Base-by-base conservation (phyloP, 257 asterid genomes). In the Craterostigma plantagineum region DNA sequence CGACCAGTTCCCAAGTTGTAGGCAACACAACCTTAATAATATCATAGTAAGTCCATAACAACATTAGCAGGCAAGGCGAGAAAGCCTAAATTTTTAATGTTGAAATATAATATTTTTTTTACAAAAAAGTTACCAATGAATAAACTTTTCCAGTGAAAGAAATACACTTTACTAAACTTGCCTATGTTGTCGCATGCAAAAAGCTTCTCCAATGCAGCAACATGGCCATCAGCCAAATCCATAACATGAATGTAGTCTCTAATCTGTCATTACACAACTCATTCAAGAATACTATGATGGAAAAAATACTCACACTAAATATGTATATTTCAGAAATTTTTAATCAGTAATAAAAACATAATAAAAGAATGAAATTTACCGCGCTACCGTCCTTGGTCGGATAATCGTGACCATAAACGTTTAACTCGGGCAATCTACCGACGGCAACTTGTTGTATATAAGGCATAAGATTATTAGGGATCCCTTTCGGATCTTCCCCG, bases 181-280 rank as follows among this genome's bases (percentile, higher is more conserved):
- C 95, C 97, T 62, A 72, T 54, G 59, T 59, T 71, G 42, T 72
- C 70, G 55, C 51, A 18, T 56, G 66, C 63, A 34, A 82, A 69
- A 56, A 87, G 92, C 68, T 75, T 74, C 68, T 72, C 72, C 36
- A 87, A 65, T 10, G 98, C 85, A 59, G 68, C 92, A 44, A 87
- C 91, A 50, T 87, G 98, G 42, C 95, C 98, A 14, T 87, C 95
- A 7, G 98, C 98, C 49, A 87, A 67, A 68, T 87, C 98, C 95
- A 82, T 79, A 15, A 87, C 98, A 62, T 87, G 98, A 62, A 87
- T 87, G 69, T 87, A 87, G 52, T 87, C 98, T 48, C 98, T 72
- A 33, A 87, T 61, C 98, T 87, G 76, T 52, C 51, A 33, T 23
- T 18, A 43, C 46, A 12, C 3, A 1, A 9, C 14, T 10, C 40